Evolutionary conservation across 805 yeast species (phyloP).

Genomic region (Yarrowia phangngaensis): DNA sequence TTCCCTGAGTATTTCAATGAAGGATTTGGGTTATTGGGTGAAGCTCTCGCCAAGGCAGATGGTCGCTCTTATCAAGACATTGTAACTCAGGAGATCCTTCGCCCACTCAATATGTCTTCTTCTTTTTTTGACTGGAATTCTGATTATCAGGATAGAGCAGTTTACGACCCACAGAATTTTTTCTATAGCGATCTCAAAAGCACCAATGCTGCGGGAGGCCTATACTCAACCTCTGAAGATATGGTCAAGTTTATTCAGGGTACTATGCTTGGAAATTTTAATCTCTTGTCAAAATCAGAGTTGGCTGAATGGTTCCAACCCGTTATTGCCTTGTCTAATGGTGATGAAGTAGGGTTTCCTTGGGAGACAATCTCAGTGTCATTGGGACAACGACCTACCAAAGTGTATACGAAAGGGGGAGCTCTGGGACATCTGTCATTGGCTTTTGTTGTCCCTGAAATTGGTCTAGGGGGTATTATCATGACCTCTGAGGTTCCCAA

Average conservation of each 20-base stretch:
- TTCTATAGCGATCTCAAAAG: not conserved
- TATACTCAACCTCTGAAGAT: not conserved
- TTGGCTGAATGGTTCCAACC: conserved; percentile 15
- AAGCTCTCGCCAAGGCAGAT: not conserved
- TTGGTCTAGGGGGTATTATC: conserved; percentile 11
- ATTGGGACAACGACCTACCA: conserved; percentile 12
- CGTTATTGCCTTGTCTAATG: conserved; percentile 3
- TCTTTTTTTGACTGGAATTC: not conserved
- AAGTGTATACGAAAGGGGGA: conserved; percentile 19
- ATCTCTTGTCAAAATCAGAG: not conserved
- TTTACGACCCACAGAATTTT: not conserved
- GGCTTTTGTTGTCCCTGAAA: conserved; percentile 6
- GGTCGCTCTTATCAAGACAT: not conserved
- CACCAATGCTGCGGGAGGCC: conserved; percentile 4
- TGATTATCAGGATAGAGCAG: not conserved
- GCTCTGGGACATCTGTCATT: conserved; percentile 10
- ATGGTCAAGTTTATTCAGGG: conserved; percentile 19
- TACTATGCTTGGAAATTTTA: not conserved
- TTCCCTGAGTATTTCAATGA: conserved; percentile 21
- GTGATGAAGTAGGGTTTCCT: conserved; percentile 8
- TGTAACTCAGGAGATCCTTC: conserved; percentile 2
- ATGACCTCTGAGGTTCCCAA: conserved; percentile 12
- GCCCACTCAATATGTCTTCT: conserved; percentile 3
- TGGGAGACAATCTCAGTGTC: conserved; percentile 17
- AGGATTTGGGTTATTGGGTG: conserved; percentile 1